Evolutionary conservation across 2,329 filamentous ascomycete species (phyloP), one percentile per base, ranked within the genome.

Genomic region (Epichloe bromicola): DNA sequence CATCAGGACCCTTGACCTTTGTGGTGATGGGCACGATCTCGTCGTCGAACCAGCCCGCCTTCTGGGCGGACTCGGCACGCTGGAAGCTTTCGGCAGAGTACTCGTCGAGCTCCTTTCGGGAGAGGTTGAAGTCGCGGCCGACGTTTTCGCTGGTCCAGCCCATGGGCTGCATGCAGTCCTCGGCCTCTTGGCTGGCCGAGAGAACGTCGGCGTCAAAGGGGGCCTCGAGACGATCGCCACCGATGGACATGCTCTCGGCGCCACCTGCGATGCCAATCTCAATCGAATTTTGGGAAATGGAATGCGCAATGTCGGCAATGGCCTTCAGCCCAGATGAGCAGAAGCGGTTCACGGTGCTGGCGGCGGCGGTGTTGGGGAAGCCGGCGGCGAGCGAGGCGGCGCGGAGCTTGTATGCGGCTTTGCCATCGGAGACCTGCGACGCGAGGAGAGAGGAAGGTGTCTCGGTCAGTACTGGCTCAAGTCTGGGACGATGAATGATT

Each of bases 141-240:
- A 98, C 89, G 65, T 97, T 97, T 74, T 98, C 93, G 53, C 85
- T 91, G 3, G 93, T 98, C 80, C 95, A 94, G 20, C 93, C 93
- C 93, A 98, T 98, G 58, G 91, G 86, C 76, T 89, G 80, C 80
- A 91, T 80, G 75, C 89, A 93, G 71, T 97, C 91, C 45, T 69
- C 69, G 0, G 88, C 79, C 64, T 96, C 88, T 65, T 88, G 85
- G 70, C 78, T 85, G 62, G 76, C 72, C 59, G 72, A 66, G 45
- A 87, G 72, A 54, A 97, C 81, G 56, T 84, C 82, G 57, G 85
- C 81, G 66, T 88, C 83, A 69, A 96, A 93, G 4, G 86, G 83
- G 56, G 79, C 69, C 43, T 82, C 79, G 38, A 88, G 75, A 20
- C 76, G 69, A 65, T 90, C 87, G 48, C 84, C 85, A 53, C 82